Conservation (phyloP, 768 basidiomycete genomes). For the Boletus reticuloceps region DNA sequence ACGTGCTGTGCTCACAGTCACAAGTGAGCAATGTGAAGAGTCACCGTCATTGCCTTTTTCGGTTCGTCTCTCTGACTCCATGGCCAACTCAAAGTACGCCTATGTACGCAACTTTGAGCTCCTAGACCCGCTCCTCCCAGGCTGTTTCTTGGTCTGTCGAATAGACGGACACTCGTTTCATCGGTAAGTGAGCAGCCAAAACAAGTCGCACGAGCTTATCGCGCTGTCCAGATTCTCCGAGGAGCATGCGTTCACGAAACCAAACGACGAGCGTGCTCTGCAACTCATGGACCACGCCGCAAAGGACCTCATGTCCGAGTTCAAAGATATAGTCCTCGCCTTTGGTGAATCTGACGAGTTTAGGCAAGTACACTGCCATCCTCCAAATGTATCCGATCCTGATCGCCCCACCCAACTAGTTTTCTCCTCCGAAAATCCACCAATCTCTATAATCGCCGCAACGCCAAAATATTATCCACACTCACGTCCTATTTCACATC, state of each 20-base stretch:
- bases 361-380: constrained; percentile 50
- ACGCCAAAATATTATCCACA: constrained; percentile 82
- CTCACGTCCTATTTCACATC: constrained; percentile 89
- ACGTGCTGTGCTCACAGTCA: background rate
- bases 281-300: constrained; percentile 93
- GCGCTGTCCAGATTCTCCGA: constrained; percentile 69
- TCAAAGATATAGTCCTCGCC: constrained; percentile 78
- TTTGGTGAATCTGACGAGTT: constrained; percentile 99
- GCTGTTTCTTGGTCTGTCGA: constrained; percentile 80
- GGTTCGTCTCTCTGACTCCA: constrained; percentile 28
- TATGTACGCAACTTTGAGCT: constrained; percentile 91
- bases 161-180: constrained; percentile 95
- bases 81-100: constrained; percentile 92
- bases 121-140: constrained; percentile 80
- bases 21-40: constrained; percentile 19
- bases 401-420: constrained; percentile 38
- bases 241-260: constrained; percentile 78
- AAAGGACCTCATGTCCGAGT: constrained; percentile 72
- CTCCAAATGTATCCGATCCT: background rate
- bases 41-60: constrained; percentile 14
- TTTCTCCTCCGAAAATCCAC: constrained; percentile 82
- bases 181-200: constrained; percentile 47
- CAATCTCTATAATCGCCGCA: constrained; percentile 78
- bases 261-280: constrained; percentile 87
- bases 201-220: background rate